Conservation (phyloP, 2,329 filamentous ascomycete genomes). For the Parafenestella ontariensis region DNA sequence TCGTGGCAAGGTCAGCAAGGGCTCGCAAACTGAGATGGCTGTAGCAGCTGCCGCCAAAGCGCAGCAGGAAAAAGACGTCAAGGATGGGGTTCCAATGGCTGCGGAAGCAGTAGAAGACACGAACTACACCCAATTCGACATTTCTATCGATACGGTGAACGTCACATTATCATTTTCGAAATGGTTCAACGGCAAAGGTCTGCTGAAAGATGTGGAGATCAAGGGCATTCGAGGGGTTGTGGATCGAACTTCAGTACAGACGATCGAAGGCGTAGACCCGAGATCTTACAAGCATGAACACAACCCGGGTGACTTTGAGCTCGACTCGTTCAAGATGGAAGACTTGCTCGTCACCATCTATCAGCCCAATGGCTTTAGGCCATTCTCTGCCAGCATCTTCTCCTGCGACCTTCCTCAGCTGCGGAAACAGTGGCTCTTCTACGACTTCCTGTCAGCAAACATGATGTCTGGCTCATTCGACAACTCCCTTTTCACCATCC, state of each 20-base stretch:
- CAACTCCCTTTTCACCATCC: conserved; percentile 95
- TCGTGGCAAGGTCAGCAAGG: conserved; percentile 86
- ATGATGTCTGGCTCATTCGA: conserved; percentile 97
- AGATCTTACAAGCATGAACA: conserved; percentile 88
- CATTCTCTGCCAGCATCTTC: conserved; percentile 94
- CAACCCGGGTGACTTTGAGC: conserved; percentile 91
- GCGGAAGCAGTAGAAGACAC: conserved; percentile 75
- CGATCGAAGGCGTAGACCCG: conserved; percentile 77
- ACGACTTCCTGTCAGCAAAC: conserved; percentile 93
- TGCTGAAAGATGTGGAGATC: conserved; percentile 90
- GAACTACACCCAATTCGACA: conserved; percentile 97
- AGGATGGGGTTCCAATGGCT: conserved; percentile 46
- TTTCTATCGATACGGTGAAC: conserved; percentile 94
- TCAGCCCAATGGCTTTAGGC: conserved; percentile 89
- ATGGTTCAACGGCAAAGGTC: conserved; percentile 97
- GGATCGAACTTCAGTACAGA: conserved; percentile 83
- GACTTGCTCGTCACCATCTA: conserved; percentile 91
- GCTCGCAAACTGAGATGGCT: conserved; percentile 82
- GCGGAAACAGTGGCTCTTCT: conserved; percentile 96
- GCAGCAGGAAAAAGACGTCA: conserved; percentile 48
- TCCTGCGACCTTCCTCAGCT: conserved; percentile 92
- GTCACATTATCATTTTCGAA: conserved; percentile 97
- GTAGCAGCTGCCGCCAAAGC: conserved; percentile 81
- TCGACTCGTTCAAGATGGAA: conserved; percentile 95
- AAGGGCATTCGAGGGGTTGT: conserved; percentile 92